These are phyloP conservation scores for Aspergillus melleus DNA, from an alignment of 2,329 filamentous ascomycete genomes.

Conservation along the genomic window DNA sequence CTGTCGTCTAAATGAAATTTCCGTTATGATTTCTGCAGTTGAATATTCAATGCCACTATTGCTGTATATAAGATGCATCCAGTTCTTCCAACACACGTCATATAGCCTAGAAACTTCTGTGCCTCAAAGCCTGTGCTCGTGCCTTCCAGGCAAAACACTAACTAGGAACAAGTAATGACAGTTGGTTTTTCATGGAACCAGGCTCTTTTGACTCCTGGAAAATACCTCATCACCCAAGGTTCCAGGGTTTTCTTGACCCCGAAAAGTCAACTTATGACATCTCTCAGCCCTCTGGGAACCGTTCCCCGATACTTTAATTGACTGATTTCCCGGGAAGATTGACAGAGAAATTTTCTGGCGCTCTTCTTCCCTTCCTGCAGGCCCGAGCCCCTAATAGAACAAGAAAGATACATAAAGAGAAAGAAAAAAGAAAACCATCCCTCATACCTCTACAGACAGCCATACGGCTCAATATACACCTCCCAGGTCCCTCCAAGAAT, in stretches of 20 bases:
- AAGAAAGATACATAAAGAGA: too few relatives aligned
- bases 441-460: not conserved
- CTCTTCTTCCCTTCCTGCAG: too few relatives aligned
- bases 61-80: not conserved
- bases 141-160: not conserved
- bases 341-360: too few relatives aligned
- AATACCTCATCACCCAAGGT: not conserved
- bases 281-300: not conserved
- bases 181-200: not conserved
- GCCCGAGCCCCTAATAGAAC: too few relatives aligned
- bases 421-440: not conserved
- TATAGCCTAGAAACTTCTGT: not conserved
- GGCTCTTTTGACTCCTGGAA: not conserved
- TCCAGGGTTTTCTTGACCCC: not conserved
- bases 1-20: not conserved
- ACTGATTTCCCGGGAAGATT: too few relatives aligned
- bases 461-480: not conserved
- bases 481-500: not conserved
- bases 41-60: not conserved
- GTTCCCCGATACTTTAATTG: not conserved
- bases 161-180: not conserved
- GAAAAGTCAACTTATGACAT: not conserved
- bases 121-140: too few relatives aligned
- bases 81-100: not conserved
- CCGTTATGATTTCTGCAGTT: not conserved